Evolutionary conservation across 371 early-diverging fungal genomes (phyloP).

Genomic region (Mucor racemosus): DNA sequence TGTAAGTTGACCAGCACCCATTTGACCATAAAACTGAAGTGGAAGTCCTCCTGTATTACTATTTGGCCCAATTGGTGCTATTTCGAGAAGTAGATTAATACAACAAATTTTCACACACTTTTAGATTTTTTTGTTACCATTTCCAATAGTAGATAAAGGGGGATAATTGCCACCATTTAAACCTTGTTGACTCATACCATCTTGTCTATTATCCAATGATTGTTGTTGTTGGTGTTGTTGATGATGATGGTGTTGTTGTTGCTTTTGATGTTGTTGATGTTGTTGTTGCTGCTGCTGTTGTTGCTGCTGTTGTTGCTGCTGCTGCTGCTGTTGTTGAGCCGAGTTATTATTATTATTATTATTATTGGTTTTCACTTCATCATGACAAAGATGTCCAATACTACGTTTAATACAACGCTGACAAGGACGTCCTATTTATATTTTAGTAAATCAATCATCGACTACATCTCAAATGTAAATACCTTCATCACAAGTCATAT

Average conservation of each 20-base stretch:
- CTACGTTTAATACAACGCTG: conserved; percentile 92
- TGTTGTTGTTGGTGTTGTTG: conserved; percentile 16
- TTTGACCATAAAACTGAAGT: conserved; percentile 50
- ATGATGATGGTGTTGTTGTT: conserved; percentile 19
- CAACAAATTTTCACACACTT: conserved; percentile 2
- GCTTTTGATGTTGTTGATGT: conserved; percentile 25
- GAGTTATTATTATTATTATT: conserved; percentile 13
- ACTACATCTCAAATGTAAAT: conserved; percentile 10
- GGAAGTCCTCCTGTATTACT: conserved; percentile 47
- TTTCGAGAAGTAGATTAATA: neutral
- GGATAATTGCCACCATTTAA: conserved; percentile 24
- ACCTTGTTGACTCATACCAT: conserved; percentile 29
- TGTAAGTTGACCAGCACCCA: conserved; percentile 64
- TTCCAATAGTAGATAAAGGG: conserved; percentile 17
- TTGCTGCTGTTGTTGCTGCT: neutral
- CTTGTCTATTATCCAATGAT: conserved; percentile 9
- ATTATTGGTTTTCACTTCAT: conserved; percentile 68
- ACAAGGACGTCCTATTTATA: conserved; percentile 75
- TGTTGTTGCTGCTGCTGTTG: conserved; percentile 21
- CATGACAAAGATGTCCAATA: conserved; percentile 91
- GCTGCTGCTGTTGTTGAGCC: conserved; percentile 15
- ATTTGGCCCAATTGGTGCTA: conserved; percentile 22
- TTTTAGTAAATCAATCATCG: neutral
- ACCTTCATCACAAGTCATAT: conserved; percentile 88
- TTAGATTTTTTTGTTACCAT: conserved; percentile 16